Percentiles rank a stretch among this genome's conserved stretches.
These are phyloP conservation scores for Syncephalastrum sp. DNA, from an alignment of 371 early-diverging fungal genomes.

Conservation along the genomic window DNA sequence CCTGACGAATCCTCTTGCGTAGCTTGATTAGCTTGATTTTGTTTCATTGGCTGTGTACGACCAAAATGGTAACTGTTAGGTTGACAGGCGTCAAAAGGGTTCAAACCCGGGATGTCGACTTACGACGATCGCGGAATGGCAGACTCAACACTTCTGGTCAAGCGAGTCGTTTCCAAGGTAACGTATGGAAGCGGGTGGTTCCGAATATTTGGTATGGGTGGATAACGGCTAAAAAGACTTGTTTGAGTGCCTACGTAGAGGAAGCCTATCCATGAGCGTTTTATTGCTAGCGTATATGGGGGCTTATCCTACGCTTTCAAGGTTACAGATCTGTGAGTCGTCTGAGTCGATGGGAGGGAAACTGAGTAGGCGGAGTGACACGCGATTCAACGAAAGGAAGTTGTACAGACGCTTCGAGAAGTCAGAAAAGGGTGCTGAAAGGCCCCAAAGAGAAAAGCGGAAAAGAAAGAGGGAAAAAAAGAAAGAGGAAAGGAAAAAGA, in stretches of 20 bases:
- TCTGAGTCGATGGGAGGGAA: not conserved
- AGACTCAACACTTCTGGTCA: too few relatives aligned
- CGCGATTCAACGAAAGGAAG: conserved; percentile 1
- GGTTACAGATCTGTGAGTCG: not conserved
- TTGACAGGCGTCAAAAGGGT: too few relatives aligned
- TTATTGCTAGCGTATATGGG: conserved; percentile 3
- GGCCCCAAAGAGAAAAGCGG: conserved; percentile 4
- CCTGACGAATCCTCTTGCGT: conserved; percentile 1
- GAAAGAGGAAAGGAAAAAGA: conserved; percentile 11
- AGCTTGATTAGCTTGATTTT: too few relatives aligned
- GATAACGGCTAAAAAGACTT: not conserved
- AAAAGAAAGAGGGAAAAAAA: conserved; percentile 12
- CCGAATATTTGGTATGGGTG: not conserved
- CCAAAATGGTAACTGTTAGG: too few relatives aligned
- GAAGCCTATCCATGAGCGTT: conserved; percentile 3
- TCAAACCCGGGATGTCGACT: too few relatives aligned
- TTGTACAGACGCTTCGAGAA: conserved; percentile 4
- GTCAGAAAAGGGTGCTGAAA: conserved; percentile 8
- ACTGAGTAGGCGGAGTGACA: conserved; percentile 1
- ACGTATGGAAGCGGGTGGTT: conserved; percentile 1
- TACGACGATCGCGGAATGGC: too few relatives aligned
- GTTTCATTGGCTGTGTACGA: too few relatives aligned
- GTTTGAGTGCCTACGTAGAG: not conserved
- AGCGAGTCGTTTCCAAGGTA: too few relatives aligned
- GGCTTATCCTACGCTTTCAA: conserved; percentile 2